A percentile compares a stretch with the other conserved stretches of the same genome.
Evolutionary conservation across 352 stramenopile species (phyloP).

Genomic region (Aphanomyces euteiches): DNA sequence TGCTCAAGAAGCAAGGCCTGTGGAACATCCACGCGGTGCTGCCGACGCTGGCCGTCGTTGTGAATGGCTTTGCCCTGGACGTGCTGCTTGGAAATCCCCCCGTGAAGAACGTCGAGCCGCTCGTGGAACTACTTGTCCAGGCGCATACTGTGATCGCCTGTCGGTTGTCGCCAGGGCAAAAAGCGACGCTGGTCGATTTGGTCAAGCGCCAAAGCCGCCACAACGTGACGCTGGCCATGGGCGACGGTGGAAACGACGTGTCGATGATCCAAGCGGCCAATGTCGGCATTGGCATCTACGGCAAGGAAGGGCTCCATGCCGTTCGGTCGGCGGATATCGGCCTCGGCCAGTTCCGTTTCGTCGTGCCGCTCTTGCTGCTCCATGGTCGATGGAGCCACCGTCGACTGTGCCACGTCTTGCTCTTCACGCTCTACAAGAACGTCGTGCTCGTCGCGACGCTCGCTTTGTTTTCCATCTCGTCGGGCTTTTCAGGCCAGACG

Average conservation of each 20-base stretch:
- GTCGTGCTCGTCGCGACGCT: constrained; percentile 92
- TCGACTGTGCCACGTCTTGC: constrained; percentile 63
- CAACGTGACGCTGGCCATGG: constrained; percentile 91
- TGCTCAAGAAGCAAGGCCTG: constrained; percentile 70
- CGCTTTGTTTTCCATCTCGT: constrained; percentile 84
- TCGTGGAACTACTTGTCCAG: constrained; percentile 80
- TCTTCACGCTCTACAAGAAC: constrained; percentile 89
- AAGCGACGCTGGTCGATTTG: constrained; percentile 91
- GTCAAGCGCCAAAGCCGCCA: constrained; percentile 68
- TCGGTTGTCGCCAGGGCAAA: constrained; percentile 88
- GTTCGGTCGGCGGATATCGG: constrained; percentile 78
- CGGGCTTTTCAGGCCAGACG: constrained; percentile 89
- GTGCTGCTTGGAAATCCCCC: constrained; percentile 47
- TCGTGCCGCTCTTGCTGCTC: constrained; percentile 70
- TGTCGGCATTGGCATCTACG: constrained; percentile 97
- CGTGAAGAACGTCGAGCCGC: constrained; percentile 40
- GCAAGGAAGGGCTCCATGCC: constrained; percentile 92
- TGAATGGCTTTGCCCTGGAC: constrained; percentile 75
- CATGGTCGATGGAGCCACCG: constrained; percentile 84
- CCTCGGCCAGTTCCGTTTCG: constrained; percentile 75
- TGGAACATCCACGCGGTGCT: constrained; percentile 69
- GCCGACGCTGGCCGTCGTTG: constrained; percentile 62
- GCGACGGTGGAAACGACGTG: constrained; percentile 99
- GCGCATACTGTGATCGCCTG: constrained; percentile 86
- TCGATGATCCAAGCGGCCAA: constrained; percentile 99